Evolutionary conservation across 345 rosid species (phyloP).

Genomic region (Murraya koenigii): DNA sequence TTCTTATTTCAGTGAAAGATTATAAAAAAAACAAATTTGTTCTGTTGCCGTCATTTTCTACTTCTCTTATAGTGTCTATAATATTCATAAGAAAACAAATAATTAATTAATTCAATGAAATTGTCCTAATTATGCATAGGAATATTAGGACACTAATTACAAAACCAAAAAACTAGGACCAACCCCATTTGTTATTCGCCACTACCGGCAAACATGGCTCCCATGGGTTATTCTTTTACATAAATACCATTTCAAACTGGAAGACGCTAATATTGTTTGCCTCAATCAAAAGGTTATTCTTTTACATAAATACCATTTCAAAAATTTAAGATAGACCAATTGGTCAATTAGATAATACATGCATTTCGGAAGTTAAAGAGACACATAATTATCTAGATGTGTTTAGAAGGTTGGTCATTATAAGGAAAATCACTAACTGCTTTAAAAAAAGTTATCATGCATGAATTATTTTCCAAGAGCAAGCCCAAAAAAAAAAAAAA

Average conservation of each 20-base stretch:
- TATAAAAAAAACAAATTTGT: too few species aligned
- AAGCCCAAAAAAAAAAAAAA: background rate
- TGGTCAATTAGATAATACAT: background rate
- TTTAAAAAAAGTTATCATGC: background rate
- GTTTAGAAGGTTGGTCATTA: background rate
- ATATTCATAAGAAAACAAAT: too few species aligned
- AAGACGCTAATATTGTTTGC: slow-evolving; percentile 96
- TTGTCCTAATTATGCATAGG: too few species aligned
- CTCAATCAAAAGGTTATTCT: slow-evolving; percentile 40
- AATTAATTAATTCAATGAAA: too few species aligned
- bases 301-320: slow-evolving; percentile 5
- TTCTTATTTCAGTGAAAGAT: too few species aligned
- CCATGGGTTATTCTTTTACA: background rate
- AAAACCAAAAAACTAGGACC: too few species aligned
- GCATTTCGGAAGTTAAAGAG: background rate
- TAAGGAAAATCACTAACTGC: background rate
- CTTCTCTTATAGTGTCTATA: too few species aligned
- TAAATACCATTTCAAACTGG: slow-evolving; percentile 33
- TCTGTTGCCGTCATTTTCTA: too few species aligned
- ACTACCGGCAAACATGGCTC: too few species aligned
- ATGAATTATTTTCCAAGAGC: background rate
- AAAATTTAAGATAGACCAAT: background rate
- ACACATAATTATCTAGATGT: background rate
- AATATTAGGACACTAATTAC: too few species aligned
- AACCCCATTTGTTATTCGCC: too few species aligned